Evolutionary conservation across 129 eudicot genomes (phyloP).

Genomic region (Deinandra increscens): DNA sequence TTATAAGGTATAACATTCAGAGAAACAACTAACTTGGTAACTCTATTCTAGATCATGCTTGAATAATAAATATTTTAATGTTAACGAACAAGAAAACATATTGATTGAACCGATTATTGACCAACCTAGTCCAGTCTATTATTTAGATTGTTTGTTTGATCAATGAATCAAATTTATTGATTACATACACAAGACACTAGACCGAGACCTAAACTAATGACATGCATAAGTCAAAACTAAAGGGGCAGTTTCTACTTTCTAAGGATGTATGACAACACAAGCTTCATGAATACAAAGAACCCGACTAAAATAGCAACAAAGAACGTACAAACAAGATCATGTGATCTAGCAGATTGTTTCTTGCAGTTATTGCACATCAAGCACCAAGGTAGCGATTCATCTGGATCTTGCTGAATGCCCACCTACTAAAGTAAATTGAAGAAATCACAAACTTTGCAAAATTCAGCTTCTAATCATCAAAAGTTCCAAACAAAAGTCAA

Average conservation of each 20-base stretch:
- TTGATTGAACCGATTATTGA: not conserved
- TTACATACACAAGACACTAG: not conserved
- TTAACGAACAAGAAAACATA: not conserved
- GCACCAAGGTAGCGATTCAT: constrained; percentile 19
- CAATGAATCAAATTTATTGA: not conserved
- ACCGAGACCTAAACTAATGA: not conserved
- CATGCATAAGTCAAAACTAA: constrained; percentile 14
- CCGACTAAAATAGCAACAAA: constrained; percentile 10
- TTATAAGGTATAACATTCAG: too few species aligned
- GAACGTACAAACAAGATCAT: constrained; percentile 19
- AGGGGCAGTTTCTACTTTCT: constrained; percentile 2
- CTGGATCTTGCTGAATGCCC: constrained; percentile 30
- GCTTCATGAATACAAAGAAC: constrained; percentile 17
- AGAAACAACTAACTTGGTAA: not conserved
- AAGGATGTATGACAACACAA: constrained; percentile 4
- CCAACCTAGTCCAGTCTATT: not conserved
- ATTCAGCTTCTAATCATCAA: constrained; percentile 5
- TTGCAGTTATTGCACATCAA: constrained; percentile 18
- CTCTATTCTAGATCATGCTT: not conserved
- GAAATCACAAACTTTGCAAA: constrained; percentile 1
- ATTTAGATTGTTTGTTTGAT: not conserved
- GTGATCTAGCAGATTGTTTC: constrained; percentile 10
- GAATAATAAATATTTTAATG: not conserved
- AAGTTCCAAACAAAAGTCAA: constrained; percentile 4
- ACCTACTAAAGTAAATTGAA: constrained; percentile 14